These are phyloP conservation scores for California macrophylla DNA, from an alignment of 441 rosid species.

Conservation along the genomic window DNA sequence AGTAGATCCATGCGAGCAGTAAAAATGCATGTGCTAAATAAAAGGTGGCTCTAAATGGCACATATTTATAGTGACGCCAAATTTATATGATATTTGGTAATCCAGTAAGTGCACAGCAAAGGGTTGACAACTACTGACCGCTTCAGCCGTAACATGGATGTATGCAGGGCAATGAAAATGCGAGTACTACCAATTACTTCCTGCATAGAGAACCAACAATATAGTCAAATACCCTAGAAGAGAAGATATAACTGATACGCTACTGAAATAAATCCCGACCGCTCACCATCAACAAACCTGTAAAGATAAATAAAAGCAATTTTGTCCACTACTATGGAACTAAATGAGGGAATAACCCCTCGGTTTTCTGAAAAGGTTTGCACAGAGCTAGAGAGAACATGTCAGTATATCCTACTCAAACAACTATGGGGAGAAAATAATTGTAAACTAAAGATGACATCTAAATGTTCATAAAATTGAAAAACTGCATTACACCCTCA, in stretches of 20 bases:
- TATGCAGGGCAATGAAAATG: conserved; percentile 66
- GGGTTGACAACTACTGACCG: conserved; percentile 45
- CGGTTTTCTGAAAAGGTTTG: not conserved
- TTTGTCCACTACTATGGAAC: not conserved
- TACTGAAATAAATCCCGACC: not conserved
- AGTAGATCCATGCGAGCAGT: not conserved
- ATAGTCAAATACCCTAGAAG: not conserved
- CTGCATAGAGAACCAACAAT: conserved; percentile 36
- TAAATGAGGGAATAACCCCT: not conserved
- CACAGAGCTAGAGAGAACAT: not conserved
- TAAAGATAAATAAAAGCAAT: not conserved
- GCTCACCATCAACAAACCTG: not conserved
- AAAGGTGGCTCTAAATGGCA: not conserved
- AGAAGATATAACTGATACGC: not conserved
- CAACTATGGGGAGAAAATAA: not conserved
- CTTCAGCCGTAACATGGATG: conserved; percentile 64
- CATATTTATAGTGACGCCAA: not conserved
- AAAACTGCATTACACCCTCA: not conserved
- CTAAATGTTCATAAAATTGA: conserved; percentile 1
- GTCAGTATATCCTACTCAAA: not conserved
- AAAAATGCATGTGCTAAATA: not conserved
- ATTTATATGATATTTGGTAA: not conserved
- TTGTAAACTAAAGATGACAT: not conserved
- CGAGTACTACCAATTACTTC: conserved; percentile 84
- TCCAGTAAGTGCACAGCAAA: conserved; percentile 2